Evolutionary conservation across 2,329 filamentous ascomycete species (phyloP), one percentile per base, ranked within the genome.

Genomic region (Bipolaris oryzae): DNA sequence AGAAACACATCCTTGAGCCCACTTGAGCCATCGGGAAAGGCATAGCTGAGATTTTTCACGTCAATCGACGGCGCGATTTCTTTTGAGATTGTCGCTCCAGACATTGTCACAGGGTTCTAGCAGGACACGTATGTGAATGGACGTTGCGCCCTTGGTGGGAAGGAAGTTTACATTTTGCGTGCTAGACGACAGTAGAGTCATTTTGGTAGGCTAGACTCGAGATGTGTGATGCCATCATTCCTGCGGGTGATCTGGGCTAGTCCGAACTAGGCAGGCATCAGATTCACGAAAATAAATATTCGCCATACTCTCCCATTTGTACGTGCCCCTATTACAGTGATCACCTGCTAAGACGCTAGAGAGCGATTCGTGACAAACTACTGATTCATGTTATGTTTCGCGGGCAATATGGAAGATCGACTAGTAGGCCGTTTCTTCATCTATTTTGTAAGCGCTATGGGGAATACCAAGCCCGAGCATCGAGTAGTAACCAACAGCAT

Each of bases 21-120:
- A n/a, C 84, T 85, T 42, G 88, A 88, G 73, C 90, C 89, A 81
- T 96, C 91, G 15, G 89, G 90, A 79, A 98, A 99, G 42, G 85
- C 87, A 83, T 98, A 99, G 61, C 87, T 92, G 52, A 99, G 87
- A 76, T 87, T 80, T 37, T 82, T 86, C 67, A 95, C 89, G 66
- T 85, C 78, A 73, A 99, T 90, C 46, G 87, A 85, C 9, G 89
- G 86, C 50, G 76, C 71, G 18, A 73, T 47, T 7, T 66, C 64
- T 33, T 66, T 63, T 28, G 41, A 58, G 23, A 56, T 54, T 33
- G 44, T 42, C 34, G 65, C 58, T n/a, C 57, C 58, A 13, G 69
- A 54, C 72, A 74, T 74, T 37, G 13, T 59, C 31, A 7, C 10
- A 18, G 10, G 41, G 15, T 7, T n/a, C 13, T 3, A 15, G 25